These are phyloP conservation scores for Talaromyces sp. DNA, from an alignment of 2,329 filamentous ascomycete genomes.

Conservation along the genomic window DNA sequence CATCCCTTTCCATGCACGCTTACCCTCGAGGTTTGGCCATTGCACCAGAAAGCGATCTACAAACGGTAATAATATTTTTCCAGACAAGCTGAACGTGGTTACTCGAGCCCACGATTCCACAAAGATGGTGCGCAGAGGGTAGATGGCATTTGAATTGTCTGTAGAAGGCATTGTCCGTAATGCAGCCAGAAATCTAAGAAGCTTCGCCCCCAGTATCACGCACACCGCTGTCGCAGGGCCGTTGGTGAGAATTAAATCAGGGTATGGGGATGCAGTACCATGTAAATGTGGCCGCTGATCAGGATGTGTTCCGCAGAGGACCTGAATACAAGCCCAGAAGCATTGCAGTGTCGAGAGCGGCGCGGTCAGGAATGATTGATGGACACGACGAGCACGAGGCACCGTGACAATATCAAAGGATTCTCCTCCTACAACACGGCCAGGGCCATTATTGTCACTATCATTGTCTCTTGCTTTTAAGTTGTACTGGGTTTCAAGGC, in stretches of 20 bases:
- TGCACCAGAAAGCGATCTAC: constrained; percentile 80
- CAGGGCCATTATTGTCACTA: background rate
- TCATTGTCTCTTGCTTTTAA: background rate
- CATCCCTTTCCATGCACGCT: constrained; percentile 32
- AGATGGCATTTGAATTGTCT: constrained; percentile 18
- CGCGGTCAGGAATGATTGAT: constrained; percentile 71
- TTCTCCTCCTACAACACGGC: constrained; percentile 36
- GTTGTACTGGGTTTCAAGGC: constrained; percentile 10
- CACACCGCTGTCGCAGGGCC: constrained; percentile 85
- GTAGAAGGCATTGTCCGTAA: constrained; percentile 11
- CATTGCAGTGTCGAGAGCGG: constrained; percentile 64
- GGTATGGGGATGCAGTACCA: constrained; percentile 42
- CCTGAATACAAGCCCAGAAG: constrained; percentile 56
- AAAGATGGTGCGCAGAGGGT: constrained; percentile 71
- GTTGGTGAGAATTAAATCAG: constrained; percentile 77
- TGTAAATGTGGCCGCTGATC: constrained; percentile 23
- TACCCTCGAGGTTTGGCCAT: constrained; percentile 60
- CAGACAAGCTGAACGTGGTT: constrained; percentile 75
- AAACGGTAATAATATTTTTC: constrained; percentile 65
- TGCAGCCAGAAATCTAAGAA: constrained; percentile 50
- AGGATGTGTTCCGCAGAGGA: constrained; percentile 43
- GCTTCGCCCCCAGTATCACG: constrained; percentile 54
- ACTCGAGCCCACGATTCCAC: constrained; percentile 92
- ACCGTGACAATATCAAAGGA: constrained; percentile 50
- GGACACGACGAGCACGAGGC: constrained; percentile 71